These are phyloP conservation scores for Metschnikowia peoriensis DNA, from an alignment of 805 yeast genomes.

Conservation along the genomic window DNA sequence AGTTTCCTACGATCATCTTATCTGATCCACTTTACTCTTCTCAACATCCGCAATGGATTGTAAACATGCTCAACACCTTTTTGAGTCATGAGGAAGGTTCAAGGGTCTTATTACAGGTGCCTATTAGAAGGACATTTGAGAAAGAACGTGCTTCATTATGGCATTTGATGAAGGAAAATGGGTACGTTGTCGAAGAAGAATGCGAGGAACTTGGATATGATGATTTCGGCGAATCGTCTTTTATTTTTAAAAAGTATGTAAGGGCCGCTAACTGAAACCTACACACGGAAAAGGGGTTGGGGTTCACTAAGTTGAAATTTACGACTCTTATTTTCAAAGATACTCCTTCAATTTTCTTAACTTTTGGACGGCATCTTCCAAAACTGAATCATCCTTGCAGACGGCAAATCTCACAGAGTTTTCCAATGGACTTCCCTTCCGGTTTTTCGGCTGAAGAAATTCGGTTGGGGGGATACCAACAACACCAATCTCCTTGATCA, in stretches of 20 bases:
- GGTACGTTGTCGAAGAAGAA: conserved; percentile 34
- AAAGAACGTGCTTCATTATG: conserved; percentile 63
- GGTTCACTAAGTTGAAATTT: neutral
- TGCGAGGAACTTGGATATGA: conserved; percentile 67
- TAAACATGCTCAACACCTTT: conserved; percentile 54
- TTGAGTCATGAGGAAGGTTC: conserved; percentile 33
- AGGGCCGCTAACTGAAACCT: neutral
- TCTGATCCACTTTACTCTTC: conserved; percentile 90
- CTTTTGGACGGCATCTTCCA: conserved; percentile 79
- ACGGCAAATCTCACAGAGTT: conserved; percentile 90
- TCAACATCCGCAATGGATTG: conserved; percentile 74
- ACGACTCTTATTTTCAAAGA: conserved; percentile 17
- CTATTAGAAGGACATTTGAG: conserved; percentile 66
- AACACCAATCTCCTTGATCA: conserved; percentile 87
- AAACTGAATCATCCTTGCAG: conserved; percentile 82
- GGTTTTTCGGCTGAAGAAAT: conserved; percentile 67
- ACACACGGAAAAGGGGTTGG: neutral
- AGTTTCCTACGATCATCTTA: conserved; percentile 61
- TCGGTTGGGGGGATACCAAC: conserved; percentile 98
- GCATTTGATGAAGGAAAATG: conserved; percentile 42
- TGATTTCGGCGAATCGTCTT: conserved; percentile 77
- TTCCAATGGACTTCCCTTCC: conserved; percentile 67
- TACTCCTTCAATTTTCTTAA: conserved; percentile 69
- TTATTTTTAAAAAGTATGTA: conserved; percentile 43
- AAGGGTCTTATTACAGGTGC: conserved; percentile 68